These are phyloP conservation scores for Eimeria zaria DNA, from an alignment of 169 alveolate species.

Conservation along the genomic window DNA sequence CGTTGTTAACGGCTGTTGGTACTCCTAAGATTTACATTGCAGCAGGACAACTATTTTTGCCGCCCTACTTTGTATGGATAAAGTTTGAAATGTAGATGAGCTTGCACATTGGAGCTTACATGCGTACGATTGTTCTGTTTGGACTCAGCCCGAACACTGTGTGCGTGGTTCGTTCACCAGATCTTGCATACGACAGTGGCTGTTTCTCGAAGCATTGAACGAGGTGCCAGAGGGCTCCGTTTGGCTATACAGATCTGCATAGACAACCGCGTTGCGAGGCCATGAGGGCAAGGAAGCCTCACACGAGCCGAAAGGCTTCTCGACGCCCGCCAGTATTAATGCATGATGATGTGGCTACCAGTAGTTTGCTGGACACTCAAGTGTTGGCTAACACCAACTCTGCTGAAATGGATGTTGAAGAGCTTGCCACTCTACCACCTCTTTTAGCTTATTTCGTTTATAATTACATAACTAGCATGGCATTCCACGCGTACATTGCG, in stretches of 20 bases:
- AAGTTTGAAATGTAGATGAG: neutral
- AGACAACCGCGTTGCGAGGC: neutral
- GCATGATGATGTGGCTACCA: neutral
- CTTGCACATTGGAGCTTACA: neutral
- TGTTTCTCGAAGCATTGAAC: neutral
- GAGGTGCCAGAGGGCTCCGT: neutral
- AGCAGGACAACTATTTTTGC: neutral
- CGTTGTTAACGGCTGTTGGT: neutral
- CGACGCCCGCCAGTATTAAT: neutral
- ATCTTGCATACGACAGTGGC: neutral
- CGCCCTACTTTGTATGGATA: neutral
- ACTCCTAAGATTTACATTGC: neutral
- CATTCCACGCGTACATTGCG: conserved; percentile 54
- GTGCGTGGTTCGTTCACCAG: neutral
- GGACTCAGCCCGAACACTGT: neutral
- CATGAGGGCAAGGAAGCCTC: conserved; percentile 7
- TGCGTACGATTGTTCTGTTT: neutral
- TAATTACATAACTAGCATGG: conserved; percentile 17
- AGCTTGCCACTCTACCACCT: neutral
- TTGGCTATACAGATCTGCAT: neutral
- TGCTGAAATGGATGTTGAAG: neutral
- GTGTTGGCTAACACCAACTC: neutral
- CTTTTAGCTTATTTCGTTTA: neutral
- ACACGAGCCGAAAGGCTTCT: neutral
- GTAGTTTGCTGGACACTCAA: neutral